phyloP scores from a whole-genome alignment of 768 basidiomycete species.

The Lactarius akahatsu region DNA sequence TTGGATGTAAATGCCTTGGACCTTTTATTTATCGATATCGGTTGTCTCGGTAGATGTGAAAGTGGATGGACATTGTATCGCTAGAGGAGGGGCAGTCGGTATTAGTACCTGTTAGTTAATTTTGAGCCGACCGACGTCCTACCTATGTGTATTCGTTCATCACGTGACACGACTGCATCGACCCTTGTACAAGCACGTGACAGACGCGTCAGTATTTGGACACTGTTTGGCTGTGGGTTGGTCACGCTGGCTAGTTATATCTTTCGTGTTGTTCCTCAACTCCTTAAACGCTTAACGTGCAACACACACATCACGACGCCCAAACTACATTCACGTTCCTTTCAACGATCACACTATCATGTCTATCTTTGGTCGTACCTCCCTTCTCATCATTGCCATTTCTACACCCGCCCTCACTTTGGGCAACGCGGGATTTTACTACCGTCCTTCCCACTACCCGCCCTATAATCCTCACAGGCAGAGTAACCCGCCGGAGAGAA shows the following conservation, averaged over 20 bases:
- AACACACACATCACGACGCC: slow-evolving; percentile 1
- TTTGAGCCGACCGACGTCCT: no score
- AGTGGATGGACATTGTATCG: neutral
- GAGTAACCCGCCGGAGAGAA: neutral
- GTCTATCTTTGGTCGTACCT: slow-evolving; percentile 19
- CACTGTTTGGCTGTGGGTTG: slow-evolving; percentile 11
- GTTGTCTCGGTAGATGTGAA: no score
- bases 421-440: slow-evolving; percentile 2
- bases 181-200: slow-evolving; percentile 6
- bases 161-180: neutral
- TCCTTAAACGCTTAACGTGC: slow-evolving; percentile 11
- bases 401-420: slow-evolving; percentile 12
- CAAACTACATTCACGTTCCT: slow-evolving; percentile 17
- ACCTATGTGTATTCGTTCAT: no score
- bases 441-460: slow-evolving; percentile 16
- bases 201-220: slow-evolving; percentile 19
- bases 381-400: slow-evolving; percentile 21
- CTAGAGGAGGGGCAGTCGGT: neutral
- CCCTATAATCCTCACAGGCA: neutral
- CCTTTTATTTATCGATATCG: neutral
- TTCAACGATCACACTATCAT: slow-evolving; percentile 20
- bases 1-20: neutral
- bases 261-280: neutral
- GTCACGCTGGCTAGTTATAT: neutral
- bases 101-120: neutral